Evolutionary conservation across 306 rosid genomes (phyloP).

Genomic region (Potentilla sterilis): DNA sequence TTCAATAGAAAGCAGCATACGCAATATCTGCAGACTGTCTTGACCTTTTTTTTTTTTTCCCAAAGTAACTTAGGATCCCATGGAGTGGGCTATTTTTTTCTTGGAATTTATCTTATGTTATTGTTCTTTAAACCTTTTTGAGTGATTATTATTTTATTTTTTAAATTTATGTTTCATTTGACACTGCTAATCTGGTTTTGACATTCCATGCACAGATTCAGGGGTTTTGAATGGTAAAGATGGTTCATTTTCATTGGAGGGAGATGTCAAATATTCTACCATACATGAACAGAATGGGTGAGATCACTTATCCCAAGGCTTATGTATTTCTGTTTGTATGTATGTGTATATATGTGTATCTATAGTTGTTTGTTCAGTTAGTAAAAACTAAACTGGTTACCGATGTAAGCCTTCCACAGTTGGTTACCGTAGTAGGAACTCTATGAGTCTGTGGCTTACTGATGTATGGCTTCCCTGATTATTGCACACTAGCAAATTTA

Average conservation of each 20-base stretch:
- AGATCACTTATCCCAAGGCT: conserved; percentile 24
- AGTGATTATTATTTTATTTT: not conserved
- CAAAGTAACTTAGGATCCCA: not conserved
- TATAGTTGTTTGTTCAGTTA: not conserved
- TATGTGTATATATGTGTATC: not conserved
- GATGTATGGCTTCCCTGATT: not conserved
- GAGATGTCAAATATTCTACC: conserved; percentile 35
- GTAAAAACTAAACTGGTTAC: not conserved
- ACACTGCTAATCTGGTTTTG: conserved; percentile 27
- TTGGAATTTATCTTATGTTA: not conserved
- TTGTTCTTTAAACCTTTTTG: not conserved
- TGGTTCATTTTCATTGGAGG: conserved; percentile 32
- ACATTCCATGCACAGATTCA: conserved; percentile 29
- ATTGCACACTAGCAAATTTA: too few species aligned
- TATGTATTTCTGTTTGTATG: not conserved
- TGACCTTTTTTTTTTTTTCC: not conserved
- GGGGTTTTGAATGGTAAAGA: conserved; percentile 38
- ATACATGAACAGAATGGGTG: conserved; percentile 42
- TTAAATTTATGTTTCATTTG: conserved; percentile 10
- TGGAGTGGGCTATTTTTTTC: not conserved
- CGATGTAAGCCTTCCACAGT: too few species aligned
- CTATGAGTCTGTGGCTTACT: not conserved
- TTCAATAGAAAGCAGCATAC: conserved; percentile 5
- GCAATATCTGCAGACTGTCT: not conserved
- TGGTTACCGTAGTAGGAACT: not conserved